phyloP scores from a whole-genome alignment of 139 green algal genomes.

The Axilococcus clingmanii region DNA sequence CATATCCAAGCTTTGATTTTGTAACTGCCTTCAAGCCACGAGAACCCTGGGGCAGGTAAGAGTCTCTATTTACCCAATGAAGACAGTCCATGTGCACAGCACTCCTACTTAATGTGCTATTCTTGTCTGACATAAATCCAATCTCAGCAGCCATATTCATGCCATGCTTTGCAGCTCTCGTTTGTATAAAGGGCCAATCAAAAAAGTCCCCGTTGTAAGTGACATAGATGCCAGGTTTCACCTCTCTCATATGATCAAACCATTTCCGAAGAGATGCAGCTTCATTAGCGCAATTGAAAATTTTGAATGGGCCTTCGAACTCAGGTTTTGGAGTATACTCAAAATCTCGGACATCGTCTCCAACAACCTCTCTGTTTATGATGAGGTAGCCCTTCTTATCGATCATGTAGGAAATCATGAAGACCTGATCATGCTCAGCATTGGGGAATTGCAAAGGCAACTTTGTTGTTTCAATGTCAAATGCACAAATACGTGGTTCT shows the following conservation, averaged over 20 bases:
- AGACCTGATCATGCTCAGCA: constrained; percentile 89
- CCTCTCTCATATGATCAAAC: constrained; percentile 85
- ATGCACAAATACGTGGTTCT: constrained; percentile 87
- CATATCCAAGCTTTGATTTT: constrained; percentile 93
- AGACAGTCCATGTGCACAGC: constrained; percentile 94
- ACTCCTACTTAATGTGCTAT: constrained; percentile 23
- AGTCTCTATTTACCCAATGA: constrained; percentile 95
- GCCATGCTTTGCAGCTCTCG: constrained; percentile 61
- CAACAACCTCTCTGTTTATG: constrained; percentile 84
- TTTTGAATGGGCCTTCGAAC: constrained; percentile 79
- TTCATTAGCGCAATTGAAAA: constrained; percentile 86
- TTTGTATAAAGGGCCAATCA: constrained; percentile 95
- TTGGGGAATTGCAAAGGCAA: constrained; percentile 98
- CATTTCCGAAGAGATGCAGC: constrained; percentile 61
- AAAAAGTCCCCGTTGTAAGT: constrained; percentile 99
- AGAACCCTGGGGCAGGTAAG: constrained; percentile 90
- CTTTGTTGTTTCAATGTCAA: constrained; percentile 99
- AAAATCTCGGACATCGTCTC: constrained; percentile 83
- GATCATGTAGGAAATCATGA: constrained; percentile 99
- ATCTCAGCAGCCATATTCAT: constrained; percentile 77
- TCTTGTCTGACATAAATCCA: constrained; percentile 42
- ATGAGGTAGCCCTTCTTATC: constrained; percentile 95
- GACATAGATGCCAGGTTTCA: constrained; percentile 87
- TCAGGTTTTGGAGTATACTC: constrained; percentile 97
- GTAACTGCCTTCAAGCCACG: constrained; percentile 93